Conservation (phyloP, 352 stramenopile genomes). For the Pythium aphanidermatum region DNA sequence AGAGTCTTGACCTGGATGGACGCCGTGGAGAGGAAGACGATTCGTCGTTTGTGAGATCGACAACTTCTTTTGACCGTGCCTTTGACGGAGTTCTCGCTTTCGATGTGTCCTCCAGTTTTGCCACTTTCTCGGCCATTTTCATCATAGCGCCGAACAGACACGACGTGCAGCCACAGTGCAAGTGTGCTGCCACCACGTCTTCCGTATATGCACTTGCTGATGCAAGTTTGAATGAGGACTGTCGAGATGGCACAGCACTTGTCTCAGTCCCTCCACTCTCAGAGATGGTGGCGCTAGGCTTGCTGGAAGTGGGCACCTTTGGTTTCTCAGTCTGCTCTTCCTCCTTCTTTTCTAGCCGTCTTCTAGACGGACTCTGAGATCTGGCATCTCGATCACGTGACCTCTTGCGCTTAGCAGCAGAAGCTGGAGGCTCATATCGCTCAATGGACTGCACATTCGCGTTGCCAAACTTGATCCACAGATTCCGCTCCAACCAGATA, state of each 20-base stretch:
- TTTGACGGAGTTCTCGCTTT: too few species aligned
- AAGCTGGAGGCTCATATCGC: not conserved
- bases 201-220: not conserved
- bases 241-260: not conserved
- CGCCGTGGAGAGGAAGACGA: too few species aligned
- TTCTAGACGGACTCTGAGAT: too few species aligned
- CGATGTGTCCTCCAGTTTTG: not conserved
- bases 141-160: slow-evolving; percentile 7
- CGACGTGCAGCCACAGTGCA: slow-evolving; percentile 5
- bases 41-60: too few species aligned
- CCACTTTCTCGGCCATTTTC: not conserved
- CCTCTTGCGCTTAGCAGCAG: not conserved
- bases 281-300: too few species aligned
- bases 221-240: not conserved
- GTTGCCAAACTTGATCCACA: slow-evolving; percentile 19
- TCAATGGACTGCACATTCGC: not conserved
- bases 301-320: too few species aligned
- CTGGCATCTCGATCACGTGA: not conserved
- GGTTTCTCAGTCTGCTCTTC: too few species aligned
- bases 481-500: slow-evolving; percentile 9
- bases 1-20: too few species aligned
- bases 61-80: too few species aligned
- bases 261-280: too few species aligned
- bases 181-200: not conserved
- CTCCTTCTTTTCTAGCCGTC: too few species aligned